Evolutionary conservation across 2,329 filamentous ascomycete genomes (phyloP).

Genomic region (Torrubiella hemipterigena): DNA sequence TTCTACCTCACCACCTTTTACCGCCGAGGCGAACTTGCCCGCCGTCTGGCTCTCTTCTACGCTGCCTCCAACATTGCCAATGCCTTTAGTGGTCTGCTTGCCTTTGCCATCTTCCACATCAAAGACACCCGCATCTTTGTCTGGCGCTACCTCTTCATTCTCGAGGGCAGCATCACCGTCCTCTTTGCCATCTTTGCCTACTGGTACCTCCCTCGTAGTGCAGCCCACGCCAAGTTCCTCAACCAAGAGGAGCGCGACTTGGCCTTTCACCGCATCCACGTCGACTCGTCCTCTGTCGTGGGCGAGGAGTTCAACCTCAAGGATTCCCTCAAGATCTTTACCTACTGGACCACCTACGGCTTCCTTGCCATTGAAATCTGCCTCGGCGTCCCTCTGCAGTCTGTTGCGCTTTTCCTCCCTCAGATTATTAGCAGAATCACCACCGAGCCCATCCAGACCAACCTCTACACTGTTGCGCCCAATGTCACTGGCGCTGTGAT

Average conservation of each 20-base stretch:
- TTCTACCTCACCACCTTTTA: constrained; percentile 43
- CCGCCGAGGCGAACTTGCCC: constrained; percentile 30
- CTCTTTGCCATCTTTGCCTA: constrained; percentile 52
- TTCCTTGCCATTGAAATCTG: constrained; percentile 45
- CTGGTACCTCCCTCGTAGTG: constrained; percentile 55
- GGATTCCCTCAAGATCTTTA: constrained; percentile 40
- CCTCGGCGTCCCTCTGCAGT: constrained; percentile 46
- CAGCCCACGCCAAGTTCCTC: constrained; percentile 53
- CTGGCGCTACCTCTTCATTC: constrained; percentile 41
- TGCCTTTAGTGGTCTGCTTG: constrained; percentile 34
- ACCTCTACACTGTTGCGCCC: constrained; percentile 71
- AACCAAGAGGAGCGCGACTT: constrained; percentile 53
- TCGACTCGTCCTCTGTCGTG: constrained; percentile 57
- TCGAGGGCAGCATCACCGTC: constrained; percentile 46
- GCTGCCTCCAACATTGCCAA: constrained; percentile 64
- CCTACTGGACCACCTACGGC: constrained; percentile 32
- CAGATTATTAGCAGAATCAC: constrained; percentile 40
- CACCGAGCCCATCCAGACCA: constrained; percentile 46
- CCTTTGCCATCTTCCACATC: constrained; percentile 38
- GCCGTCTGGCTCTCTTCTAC: constrained; percentile 54
- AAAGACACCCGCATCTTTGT: constrained; percentile 19
- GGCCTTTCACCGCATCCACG: constrained; percentile 61
- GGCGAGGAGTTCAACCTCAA: constrained; percentile 38
- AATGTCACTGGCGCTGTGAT: constrained; percentile 64
- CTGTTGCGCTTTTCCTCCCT: constrained; percentile 40